Evolutionary conservation across 768 basidiomycete genomes (phyloP).

Genomic region (Fistulinella prunicolor): DNA sequence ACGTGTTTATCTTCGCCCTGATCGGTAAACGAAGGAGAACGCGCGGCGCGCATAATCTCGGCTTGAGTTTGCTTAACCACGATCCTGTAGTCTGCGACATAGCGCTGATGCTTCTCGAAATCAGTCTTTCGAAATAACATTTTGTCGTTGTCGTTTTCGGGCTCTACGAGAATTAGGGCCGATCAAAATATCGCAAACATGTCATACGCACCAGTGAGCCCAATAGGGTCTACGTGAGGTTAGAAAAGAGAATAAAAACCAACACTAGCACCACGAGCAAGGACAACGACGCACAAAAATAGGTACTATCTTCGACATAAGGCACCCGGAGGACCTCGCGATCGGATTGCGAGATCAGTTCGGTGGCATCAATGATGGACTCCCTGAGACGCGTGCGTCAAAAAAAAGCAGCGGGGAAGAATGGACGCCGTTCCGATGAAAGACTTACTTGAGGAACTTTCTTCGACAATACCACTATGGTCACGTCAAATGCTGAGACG

Average conservation of each 20-base stretch:
- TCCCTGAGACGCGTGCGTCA: constrained; percentile 17
- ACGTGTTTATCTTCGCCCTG: not conserved
- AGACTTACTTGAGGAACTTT: constrained; percentile 16
- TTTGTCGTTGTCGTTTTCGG: not conserved
- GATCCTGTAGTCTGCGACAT: not conserved
- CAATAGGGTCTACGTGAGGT: not conserved
- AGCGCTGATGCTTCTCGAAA: constrained; percentile 4
- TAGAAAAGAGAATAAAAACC: not conserved
- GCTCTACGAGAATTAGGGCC: constrained; percentile 18
- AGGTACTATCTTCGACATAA: constrained; percentile 17
- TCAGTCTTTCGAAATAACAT: constrained; percentile 21
- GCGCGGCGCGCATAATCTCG: too few relatives aligned
- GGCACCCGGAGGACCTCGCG: constrained; percentile 18
- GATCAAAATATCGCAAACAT: not conserved
- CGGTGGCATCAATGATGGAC: constrained; percentile 6
- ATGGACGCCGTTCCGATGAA: not conserved
- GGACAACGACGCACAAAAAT: constrained; percentile 20
- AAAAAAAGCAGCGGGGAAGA: too few relatives aligned
- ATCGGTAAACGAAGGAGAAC: not conserved
- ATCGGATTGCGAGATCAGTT: not conserved
- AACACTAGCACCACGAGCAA: not conserved
- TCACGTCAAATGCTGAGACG: not conserved
- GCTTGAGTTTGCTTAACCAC: too few relatives aligned
- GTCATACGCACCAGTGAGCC: constrained; percentile 14
- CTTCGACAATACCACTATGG: constrained; percentile 22